A percentile compares a stretch with the other conserved stretches of the same genome.
Evolutionary conservation across 495 filamentous ascomycete species (phyloP).

Genomic region (Podospora fimiseda): DNA sequence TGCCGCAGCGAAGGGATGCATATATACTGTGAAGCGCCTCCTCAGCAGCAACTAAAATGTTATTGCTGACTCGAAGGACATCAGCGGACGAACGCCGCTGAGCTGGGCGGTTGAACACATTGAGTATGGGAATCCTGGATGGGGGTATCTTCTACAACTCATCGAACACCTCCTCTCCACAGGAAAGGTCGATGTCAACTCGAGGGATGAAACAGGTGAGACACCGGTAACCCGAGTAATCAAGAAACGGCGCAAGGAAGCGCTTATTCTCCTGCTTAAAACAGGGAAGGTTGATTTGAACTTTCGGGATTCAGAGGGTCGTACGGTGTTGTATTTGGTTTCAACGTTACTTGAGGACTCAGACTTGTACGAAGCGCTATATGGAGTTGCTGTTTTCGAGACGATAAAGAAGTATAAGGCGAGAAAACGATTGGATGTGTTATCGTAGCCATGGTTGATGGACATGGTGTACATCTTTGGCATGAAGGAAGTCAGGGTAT

Average conservation of each 20-base stretch:
- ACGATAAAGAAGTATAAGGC: no score
- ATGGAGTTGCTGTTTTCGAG: no score
- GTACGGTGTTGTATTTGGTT: neutral
- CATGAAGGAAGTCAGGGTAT: no score
- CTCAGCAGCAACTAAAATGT: neutral
- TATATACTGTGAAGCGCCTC: neutral
- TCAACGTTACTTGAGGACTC: no score
- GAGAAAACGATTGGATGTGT: no score
- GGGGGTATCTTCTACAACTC: no score
- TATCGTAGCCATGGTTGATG: no score
- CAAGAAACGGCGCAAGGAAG: neutral
- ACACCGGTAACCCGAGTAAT: neutral
- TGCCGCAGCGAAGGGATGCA: neutral
- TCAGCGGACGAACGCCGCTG: neutral
- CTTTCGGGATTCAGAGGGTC: neutral
- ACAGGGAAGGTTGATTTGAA: neutral
- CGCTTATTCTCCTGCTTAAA: neutral
- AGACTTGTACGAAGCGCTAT: no score
- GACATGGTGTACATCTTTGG: no score
- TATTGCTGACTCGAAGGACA: neutral
- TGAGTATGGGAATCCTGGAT: no score
- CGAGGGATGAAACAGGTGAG: neutral
- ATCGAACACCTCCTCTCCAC: neutral
- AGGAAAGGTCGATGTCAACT: neutral
- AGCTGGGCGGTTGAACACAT: neutral